phyloP scores from a whole-genome alignment of 2,329 filamentous ascomycete genomes.

The Xylariaceae sp. region DNA sequence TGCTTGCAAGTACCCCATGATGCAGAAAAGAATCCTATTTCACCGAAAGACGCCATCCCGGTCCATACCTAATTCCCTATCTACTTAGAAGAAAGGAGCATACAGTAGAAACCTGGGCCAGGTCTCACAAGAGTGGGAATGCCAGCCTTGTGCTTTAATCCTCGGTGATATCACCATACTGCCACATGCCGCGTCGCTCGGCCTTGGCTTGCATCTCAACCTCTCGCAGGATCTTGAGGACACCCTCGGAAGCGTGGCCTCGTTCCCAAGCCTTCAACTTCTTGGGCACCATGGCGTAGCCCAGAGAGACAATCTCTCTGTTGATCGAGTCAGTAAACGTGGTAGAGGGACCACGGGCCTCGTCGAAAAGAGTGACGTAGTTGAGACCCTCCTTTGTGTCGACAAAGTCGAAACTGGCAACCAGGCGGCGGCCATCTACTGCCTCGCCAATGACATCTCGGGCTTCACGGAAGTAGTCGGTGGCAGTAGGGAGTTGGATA shows the following conservation, averaged over 20 bases:
- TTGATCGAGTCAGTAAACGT: slow-evolving; percentile 76
- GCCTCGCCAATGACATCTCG: slow-evolving; percentile 69
- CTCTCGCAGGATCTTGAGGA: slow-evolving; percentile 66
- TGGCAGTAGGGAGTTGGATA: slow-evolving; percentile 75
- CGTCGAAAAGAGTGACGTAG: slow-evolving; percentile 85
- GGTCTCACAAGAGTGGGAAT: background rate
- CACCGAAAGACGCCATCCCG: background rate
- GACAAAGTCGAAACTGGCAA: slow-evolving; percentile 85
- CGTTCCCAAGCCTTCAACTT: slow-evolving; percentile 93
- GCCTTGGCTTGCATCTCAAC: slow-evolving; percentile 75
- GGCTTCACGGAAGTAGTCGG: slow-evolving; percentile 79
- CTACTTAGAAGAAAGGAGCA: background rate
- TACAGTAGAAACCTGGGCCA: background rate
- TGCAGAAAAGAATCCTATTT: slow-evolving; percentile 6
- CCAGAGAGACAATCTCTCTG: slow-evolving; percentile 75
- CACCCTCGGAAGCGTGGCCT: slow-evolving; percentile 60
- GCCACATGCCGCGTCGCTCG: slow-evolving; percentile 84
- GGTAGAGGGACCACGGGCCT: slow-evolving; percentile 47
- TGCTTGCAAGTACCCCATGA: slow-evolving; percentile 5
- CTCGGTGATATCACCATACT: slow-evolving; percentile 95
- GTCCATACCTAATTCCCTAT: slow-evolving; percentile 4
- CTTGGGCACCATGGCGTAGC: slow-evolving; percentile 82
- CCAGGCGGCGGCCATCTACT: slow-evolving; percentile 70
- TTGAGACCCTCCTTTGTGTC: slow-evolving; percentile 72
- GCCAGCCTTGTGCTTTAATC: slow-evolving; percentile 48